phyloP scores from a whole-genome alignment of 352 stramenopile species.

The Thalassiosira exigua region DNA sequence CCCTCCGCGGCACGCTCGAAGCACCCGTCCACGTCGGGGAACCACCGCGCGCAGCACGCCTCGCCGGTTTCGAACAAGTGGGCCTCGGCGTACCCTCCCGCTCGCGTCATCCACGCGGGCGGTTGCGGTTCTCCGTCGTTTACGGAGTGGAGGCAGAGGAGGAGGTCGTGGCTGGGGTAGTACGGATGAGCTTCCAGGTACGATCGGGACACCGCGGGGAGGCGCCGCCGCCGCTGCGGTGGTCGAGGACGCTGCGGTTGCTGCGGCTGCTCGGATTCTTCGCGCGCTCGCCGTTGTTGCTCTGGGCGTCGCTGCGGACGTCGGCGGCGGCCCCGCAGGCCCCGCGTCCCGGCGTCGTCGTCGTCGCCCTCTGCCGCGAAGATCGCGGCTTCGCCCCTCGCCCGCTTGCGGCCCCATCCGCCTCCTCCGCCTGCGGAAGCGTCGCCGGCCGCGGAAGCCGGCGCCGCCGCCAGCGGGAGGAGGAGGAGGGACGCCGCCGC shows the following conservation, averaged over 20 bases:
- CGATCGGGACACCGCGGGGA: too few species aligned
- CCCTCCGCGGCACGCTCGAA: not conserved
- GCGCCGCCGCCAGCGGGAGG: too few species aligned
- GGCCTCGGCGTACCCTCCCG: slow-evolving; percentile 46
- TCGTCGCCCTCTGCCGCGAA: not conserved
- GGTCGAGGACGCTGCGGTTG: not conserved
- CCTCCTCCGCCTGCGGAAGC: not conserved
- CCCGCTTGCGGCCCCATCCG: not conserved
- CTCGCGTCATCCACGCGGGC: slow-evolving; percentile 37
- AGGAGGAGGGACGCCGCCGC: not conserved
- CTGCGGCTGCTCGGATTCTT: not conserved
- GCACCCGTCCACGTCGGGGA: slow-evolving; percentile 13
- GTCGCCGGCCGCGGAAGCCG: too few species aligned
- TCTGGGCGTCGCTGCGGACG: not conserved
- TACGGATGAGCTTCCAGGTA: slow-evolving; percentile 25
- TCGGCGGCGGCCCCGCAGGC: not conserved
- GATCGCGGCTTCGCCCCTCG: not conserved
- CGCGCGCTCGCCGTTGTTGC: not conserved
- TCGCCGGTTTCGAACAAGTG: slow-evolving; percentile 25
- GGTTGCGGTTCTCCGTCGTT: not conserved
- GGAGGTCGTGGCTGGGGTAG: slow-evolving; percentile 21
- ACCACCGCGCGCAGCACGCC: slow-evolving; percentile 40
- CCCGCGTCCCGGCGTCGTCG: not conserved
- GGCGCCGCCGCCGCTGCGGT: too few species aligned
- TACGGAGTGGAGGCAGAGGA: slow-evolving; percentile 12